Base-by-base conservation (phyloP, 306 rosid genomes). In the Vicia sativa region DNA sequence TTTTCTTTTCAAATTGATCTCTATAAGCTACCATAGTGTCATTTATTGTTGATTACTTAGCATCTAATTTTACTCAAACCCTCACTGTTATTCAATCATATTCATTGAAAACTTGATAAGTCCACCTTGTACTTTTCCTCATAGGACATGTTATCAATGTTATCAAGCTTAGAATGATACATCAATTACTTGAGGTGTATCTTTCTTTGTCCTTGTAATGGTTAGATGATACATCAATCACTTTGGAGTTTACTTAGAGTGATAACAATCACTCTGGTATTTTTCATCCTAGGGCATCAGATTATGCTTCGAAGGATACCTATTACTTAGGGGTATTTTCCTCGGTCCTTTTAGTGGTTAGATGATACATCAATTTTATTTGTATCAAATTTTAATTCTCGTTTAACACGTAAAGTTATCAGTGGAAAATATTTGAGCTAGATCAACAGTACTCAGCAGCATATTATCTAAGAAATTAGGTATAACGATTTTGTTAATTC, bases 11-110 rank as follows among this genome's bases (percentile, higher is more conserved):
- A 55, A 55, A 25, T 55, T 26, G 61, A 26, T 13, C 38, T 55
- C 38, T 25, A 53, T 53, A 53, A 23, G 9, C 11, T 5, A 16
- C 12, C 55, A 5, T 53, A 11, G n/a, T 53, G 37, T 54, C 60
- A 25, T 54, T 54, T 55, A 55, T 16, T 26, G 11, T 55, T 53
- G 62, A 55, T 55, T 55, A 55, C 61, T 55, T 55, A 6, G 61
- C 18, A 18, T 26, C 62, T 55, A 55, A 55, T 55, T 12, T 55
- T 55, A 55, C 62, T 55, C 62, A 55, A 26, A 55, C 28, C 5
- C 7, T 26, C 19, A 55, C 39, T 55, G 26, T 55, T 26, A 55
- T 26, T 26, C 38, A 6, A 55, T 26, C 39, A 55, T 29, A 26
- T 26, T 55, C 62, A 26, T 26, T 13, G 11, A 37, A 15, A 55